Evolutionary conservation across 2,329 filamentous ascomycete genomes (phyloP).

Genomic region (Phialophora verrucosa): DNA sequence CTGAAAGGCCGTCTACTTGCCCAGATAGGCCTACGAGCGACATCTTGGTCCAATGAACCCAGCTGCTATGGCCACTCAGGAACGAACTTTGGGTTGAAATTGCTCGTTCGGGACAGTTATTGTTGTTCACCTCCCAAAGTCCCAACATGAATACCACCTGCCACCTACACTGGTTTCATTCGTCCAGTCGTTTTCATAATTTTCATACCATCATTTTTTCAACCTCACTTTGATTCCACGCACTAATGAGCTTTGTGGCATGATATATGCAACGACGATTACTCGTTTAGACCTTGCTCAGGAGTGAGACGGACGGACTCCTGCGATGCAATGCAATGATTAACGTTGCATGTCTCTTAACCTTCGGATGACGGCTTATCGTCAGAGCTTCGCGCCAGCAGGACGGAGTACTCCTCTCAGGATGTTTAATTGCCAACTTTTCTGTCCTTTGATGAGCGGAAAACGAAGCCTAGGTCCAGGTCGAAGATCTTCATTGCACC

Average conservation of each 20-base stretch:
- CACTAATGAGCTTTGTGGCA: background rate
- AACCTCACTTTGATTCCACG: background rate
- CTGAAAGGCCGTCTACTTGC: background rate
- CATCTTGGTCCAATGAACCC: background rate
- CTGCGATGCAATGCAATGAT: slow-evolving; percentile 4
- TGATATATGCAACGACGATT: background rate
- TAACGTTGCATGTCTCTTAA: background rate
- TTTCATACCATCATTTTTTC: background rate
- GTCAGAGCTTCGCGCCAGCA: background rate
- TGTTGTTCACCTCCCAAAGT: slow-evolving; percentile 7
- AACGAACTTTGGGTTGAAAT: slow-evolving; percentile 16
- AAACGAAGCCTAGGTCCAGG: background rate
- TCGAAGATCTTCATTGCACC: slow-evolving; percentile 1
- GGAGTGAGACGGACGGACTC: background rate
- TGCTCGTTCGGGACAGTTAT: slow-evolving; percentile 15
- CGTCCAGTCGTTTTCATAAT: slow-evolving; percentile 1
- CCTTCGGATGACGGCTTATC: background rate
- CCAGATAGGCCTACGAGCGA: background rate
- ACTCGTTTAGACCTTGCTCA: background rate
- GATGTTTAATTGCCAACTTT: background rate
- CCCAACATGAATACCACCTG: background rate
- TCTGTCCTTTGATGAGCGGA: background rate
- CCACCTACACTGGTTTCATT: background rate
- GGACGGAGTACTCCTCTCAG: background rate
- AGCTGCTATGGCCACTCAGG: slow-evolving; percentile 11